These are phyloP conservation scores for Poterioochromonas sp. DNA, from an alignment of 352 stramenopile genomes.

Conservation along the genomic window DNA sequence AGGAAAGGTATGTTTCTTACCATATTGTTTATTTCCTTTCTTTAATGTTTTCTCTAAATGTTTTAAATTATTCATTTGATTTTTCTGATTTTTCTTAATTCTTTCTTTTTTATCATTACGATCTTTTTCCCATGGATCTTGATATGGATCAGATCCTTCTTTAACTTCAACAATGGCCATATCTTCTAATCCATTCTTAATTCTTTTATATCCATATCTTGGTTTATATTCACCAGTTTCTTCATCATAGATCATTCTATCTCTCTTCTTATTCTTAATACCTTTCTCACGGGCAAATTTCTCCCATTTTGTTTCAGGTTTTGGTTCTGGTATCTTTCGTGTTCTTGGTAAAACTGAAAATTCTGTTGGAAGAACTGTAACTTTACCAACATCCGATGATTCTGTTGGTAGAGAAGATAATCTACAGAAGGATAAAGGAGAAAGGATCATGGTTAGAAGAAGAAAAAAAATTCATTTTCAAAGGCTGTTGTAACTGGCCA, in stretches of 20 bases:
- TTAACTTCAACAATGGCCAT: constrained; percentile 87
- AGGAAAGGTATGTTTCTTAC: too few relatives aligned
- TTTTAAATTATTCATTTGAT: constrained; percentile 55
- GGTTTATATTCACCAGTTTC: constrained; percentile 79
- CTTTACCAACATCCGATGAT: constrained; percentile 77
- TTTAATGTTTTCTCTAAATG: background rate
- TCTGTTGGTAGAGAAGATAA: constrained; percentile 73
- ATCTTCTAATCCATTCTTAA: constrained; percentile 71
- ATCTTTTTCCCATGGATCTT: constrained; percentile 81
- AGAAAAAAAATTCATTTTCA: background rate
- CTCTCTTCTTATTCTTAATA: constrained; percentile 92
- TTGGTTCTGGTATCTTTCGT: constrained; percentile 57
- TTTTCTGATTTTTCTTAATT: constrained; percentile 80
- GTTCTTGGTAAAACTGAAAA: constrained; percentile 59
- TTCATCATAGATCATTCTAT: constrained; percentile 92
- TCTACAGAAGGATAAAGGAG: background rate
- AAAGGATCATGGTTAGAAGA: background rate
- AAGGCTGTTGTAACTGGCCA: constrained; percentile 25
- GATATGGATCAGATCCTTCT: constrained; percentile 65
- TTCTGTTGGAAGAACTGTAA: constrained; percentile 56
- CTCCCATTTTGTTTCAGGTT: constrained; percentile 95
- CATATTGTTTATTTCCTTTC: background rate
- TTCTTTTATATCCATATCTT: constrained; percentile 75
- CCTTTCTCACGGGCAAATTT: constrained; percentile 95
- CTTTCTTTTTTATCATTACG: constrained; percentile 78